Evolutionary conservation across 805 yeast genomes (phyloP).

Genomic region (Teunomyces kruisii): DNA sequence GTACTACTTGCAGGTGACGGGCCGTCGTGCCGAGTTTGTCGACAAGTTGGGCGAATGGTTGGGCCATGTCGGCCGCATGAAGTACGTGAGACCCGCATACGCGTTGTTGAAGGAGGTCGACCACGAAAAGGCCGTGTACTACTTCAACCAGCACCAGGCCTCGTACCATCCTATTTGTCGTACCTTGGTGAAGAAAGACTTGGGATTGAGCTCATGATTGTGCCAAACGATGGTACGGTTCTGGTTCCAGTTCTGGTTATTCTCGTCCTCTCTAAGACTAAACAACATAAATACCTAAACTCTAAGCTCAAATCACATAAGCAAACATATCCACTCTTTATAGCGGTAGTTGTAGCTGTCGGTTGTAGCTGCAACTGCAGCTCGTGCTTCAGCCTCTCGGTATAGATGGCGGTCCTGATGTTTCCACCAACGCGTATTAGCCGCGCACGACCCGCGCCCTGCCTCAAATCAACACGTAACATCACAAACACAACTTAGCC

Average conservation of each 20-base stretch:
- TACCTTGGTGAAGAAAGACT: constrained; percentile 77
- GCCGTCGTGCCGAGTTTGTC: constrained; percentile 47
- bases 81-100: constrained; percentile 36
- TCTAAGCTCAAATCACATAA: too few species aligned
- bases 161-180: constrained; percentile 35
- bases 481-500: not conserved
- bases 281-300: too few species aligned
- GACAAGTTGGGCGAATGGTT: constrained; percentile 55
- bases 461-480: constrained; percentile 1
- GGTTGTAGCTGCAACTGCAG: too few species aligned
- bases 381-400: too few species aligned
- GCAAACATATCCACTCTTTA: too few species aligned
- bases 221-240: not conserved
- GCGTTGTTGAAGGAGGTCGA: constrained; percentile 20
- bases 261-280: too few species aligned
- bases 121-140: constrained; percentile 27
- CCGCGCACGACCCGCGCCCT: not conserved
- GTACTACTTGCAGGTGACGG: constrained; percentile 64
- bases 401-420: too few species aligned
- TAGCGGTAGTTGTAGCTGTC: too few species aligned
- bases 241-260: too few species aligned
- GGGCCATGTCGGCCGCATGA: constrained; percentile 38
- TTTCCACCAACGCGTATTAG: too few species aligned
- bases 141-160: constrained; percentile 19
- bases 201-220: constrained; percentile 40